These are phyloP conservation scores for Iris pallida DNA, from an alignment of 116 monocot species.

Conservation along the genomic window DNA sequence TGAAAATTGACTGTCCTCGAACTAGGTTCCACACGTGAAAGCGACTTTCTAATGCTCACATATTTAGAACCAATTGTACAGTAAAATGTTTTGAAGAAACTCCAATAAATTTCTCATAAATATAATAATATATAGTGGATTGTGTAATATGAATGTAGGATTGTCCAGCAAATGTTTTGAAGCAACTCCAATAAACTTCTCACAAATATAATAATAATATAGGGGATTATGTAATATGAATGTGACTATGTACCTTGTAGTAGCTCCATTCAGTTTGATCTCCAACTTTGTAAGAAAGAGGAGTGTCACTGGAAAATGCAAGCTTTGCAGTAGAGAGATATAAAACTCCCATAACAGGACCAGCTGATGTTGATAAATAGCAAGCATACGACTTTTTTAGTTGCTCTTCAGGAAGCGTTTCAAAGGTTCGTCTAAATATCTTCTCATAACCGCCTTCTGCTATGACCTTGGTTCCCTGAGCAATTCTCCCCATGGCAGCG, in stretches of 20 bases:
- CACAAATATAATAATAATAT: too few relatives aligned
- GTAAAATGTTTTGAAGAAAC: too few relatives aligned
- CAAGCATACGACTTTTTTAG: conserved; percentile 64
- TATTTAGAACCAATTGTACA: too few relatives aligned
- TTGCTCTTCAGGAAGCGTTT: conserved; percentile 65
- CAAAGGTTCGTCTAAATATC: conserved; percentile 74
- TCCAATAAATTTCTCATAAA: too few relatives aligned
- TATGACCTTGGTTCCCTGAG: conserved; percentile 81
- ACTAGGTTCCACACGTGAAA: too few relatives aligned
- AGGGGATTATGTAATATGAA: too few relatives aligned
- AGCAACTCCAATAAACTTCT: too few relatives aligned
- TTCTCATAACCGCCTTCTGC: conserved; percentile 94
- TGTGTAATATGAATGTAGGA: too few relatives aligned
- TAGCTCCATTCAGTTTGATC: conserved; percentile 94
- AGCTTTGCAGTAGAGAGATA: conserved; percentile 77
- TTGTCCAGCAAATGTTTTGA: too few relatives aligned
- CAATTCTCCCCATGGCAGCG: conserved; percentile 86
- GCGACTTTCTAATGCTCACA: too few relatives aligned
- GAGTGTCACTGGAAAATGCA: conserved; percentile 87
- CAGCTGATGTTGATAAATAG: conserved; percentile 88
- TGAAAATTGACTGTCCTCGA: too few relatives aligned
- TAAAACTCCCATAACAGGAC: conserved; percentile 80
- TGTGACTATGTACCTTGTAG: conserved; percentile 55
- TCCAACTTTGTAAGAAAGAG: conserved; percentile 69
- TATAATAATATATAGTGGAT: too few relatives aligned